Evolutionary conservation across 202 grass and related monocot genomes (phyloP).

Genomic region (Panicum virgatum): DNA sequence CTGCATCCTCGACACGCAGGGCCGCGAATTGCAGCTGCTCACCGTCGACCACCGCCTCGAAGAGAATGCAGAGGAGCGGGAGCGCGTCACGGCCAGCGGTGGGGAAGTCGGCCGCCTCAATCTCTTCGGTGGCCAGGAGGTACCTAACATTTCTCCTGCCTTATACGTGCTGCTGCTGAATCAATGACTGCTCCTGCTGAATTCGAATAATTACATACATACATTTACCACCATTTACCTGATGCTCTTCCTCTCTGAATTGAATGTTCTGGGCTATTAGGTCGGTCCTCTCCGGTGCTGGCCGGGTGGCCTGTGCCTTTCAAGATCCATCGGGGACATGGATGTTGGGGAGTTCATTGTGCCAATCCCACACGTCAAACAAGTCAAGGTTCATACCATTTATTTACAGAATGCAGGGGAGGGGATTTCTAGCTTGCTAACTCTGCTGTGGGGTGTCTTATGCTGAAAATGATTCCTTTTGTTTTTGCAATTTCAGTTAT

Average conservation of each 20-base stretch:
- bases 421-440: not conserved
- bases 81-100: conserved; percentile 85
- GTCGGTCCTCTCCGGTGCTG: conserved; percentile 95
- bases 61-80: conserved; percentile 85
- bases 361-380: conserved; percentile 95
- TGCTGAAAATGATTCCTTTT: not conserved
- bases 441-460: not conserved
- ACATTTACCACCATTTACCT: not conserved
- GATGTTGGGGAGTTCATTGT: conserved; percentile 99
- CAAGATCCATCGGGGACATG: conserved; percentile 95
- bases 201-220: no score
- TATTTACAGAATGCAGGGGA: not conserved
- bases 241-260: conserved; percentile 6
- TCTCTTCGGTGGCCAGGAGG: conserved; percentile 85
- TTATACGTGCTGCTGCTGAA: not conserved
- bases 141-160: not conserved
- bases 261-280: conserved; percentile 39
- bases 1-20: conserved; percentile 87
- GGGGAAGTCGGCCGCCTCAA: conserved; percentile 89
- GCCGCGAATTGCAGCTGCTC: conserved; percentile 63
- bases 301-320: conserved; percentile 96
- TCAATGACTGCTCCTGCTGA: no score
- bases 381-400: conserved; percentile 70
- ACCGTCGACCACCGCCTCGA: conserved; percentile 92
- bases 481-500: conserved; percentile 55